Base-by-base conservation (phyloP, 208 protist species). In the Balamuthia mandrillaris region DNA sequence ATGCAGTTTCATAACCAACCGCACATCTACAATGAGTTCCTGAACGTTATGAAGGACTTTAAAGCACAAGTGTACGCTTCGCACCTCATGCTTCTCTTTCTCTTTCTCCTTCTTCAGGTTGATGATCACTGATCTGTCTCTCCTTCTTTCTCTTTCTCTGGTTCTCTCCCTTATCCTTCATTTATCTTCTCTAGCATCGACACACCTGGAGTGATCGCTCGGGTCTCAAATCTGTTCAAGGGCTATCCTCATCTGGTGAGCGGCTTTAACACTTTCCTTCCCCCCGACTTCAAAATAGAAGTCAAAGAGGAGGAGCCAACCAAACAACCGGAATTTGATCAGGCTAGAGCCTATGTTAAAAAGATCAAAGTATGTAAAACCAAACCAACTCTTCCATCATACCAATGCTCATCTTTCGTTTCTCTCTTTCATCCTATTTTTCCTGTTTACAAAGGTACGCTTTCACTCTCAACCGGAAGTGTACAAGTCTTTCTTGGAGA, bases 201-300 rank as follows among this genome's bases (percentile, higher is more conserved):
- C 72, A 95, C 94, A 14, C 93, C 92, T 16, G 94, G 92, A 12
- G 95, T 96, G 0, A 95, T 96, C 75, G 31, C 85, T n/a, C 90
- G 90, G 24, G 95, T 96, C 1, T 91, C 84, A n/a, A 54, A 91
- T 52, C 86, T 96, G 10, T 96, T 96, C 79, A 88, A 90, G 39
- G 92, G 92, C 1, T 90, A 96, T 74, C 74, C 81, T 9, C 44
- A 92, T 33, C 87, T 96, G 14, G 94, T 96, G 35, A 74, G 90
- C 4, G 94, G 94, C 33, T 96, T 96, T 86, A 96, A 96, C 88
- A 94, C 93, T 3, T 96, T 96, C 81, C 86, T 96, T 14, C 94
- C 94, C 39, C 86, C 87, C 10, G 93, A 88, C 41, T 96, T 90
- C 87, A 86, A 89, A 58, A 95, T 95, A 49, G 88, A 91, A 60